These are phyloP conservation scores for Schizochytrium sp. DNA, from an alignment of 108 stramenopile genomes.

Conservation along the genomic window DNA sequence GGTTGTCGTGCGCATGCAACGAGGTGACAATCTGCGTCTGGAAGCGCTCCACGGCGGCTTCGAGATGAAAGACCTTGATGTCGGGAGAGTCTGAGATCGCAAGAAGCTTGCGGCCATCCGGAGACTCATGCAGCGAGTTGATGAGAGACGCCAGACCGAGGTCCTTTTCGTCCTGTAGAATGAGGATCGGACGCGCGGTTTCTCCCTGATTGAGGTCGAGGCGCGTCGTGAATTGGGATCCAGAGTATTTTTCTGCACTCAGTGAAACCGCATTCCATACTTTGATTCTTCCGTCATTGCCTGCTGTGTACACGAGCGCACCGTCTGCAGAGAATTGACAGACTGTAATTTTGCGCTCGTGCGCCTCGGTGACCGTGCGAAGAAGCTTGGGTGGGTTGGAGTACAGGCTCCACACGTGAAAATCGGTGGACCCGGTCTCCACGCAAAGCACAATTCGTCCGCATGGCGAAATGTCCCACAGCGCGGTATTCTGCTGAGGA, in stretches of 20 bases:
- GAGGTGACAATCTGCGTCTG: neutral
- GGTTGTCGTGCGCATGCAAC: neutral
- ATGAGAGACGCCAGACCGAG: neutral
- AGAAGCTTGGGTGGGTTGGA: neutral
- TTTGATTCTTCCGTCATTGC: neutral
- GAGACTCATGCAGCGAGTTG: neutral
- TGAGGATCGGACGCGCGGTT: neutral
- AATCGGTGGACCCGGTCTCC: neutral
- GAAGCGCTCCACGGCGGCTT: neutral
- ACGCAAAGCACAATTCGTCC: neutral
- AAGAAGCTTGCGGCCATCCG: neutral
- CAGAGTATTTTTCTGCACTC: neutral
- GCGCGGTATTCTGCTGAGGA: neutral
- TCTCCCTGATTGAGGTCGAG: neutral
- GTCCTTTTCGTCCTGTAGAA: neutral
- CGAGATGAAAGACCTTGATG: neutral
- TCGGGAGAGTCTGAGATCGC: neutral
- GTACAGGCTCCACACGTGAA: slow-evolving; percentile 6
- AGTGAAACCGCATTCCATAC: neutral
- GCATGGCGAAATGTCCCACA: slow-evolving; percentile 6
- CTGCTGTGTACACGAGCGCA: neutral
- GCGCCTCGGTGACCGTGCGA: neutral
- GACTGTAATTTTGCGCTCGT: neutral
- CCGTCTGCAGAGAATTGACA: neutral
- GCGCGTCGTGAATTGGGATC: neutral